phyloP scores from a whole-genome alignment of 768 basidiomycete species.

The Russula emetica region DNA sequence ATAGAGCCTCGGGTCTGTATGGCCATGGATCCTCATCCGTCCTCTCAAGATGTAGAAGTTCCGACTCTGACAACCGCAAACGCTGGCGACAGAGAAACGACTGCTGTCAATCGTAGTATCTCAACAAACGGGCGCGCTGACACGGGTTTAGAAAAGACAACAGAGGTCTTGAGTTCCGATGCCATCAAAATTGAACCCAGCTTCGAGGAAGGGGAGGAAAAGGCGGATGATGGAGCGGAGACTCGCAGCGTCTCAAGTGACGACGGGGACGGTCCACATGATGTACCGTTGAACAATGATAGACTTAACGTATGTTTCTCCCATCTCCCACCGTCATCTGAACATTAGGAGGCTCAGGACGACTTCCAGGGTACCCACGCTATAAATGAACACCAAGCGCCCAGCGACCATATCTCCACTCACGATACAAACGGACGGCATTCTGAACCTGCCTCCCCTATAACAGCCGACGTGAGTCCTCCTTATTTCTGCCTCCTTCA shows the following conservation, averaged over 20 bases:
- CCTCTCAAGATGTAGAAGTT: constrained; percentile 8
- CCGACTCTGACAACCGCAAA: constrained; percentile 5
- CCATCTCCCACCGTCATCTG: neutral
- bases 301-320: constrained; percentile 8
- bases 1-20: neutral
- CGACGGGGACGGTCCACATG: neutral
- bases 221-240: neutral
- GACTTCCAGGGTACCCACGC: constrained; percentile 1
- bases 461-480: neutral
- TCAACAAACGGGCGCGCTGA: constrained; percentile 9
- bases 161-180: neutral
- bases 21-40: constrained; percentile 1
- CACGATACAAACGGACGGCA: constrained; percentile 4
- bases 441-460: neutral
- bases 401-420: neutral
- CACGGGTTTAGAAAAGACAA: neutral
- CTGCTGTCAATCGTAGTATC: neutral
- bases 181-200: constrained; percentile 8
- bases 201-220: constrained; percentile 9
- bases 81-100: neutral
- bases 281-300: neutral
- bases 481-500: neutral
- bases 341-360: constrained; percentile 6
- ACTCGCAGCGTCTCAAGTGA: neutral
- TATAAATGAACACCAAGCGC: constrained; percentile 17